Conservation (phyloP, 2,329 filamentous ascomycete species). For the Thelonectria blattea region DNA sequence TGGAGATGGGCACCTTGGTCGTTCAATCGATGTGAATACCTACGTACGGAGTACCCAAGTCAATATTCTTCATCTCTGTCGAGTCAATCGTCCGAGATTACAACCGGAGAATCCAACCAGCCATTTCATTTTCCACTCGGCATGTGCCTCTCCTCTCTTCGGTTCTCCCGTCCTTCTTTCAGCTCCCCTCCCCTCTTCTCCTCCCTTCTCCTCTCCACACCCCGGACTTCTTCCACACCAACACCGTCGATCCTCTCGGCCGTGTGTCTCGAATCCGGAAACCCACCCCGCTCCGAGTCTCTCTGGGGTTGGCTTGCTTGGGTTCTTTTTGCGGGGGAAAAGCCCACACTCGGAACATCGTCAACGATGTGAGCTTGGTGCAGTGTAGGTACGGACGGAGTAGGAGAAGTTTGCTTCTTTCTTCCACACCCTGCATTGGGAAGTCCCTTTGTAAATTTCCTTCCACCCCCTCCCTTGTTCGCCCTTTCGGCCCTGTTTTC, state of each 20-base stretch:
- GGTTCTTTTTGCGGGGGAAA: neutral
- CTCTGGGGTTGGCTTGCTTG: constrained; percentile 1
- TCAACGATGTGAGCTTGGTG: neutral
- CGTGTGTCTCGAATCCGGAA: constrained; percentile 36
- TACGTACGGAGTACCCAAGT: too few relatives aligned
- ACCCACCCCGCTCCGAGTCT: constrained; percentile 18
- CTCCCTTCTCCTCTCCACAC: constrained; percentile 8
- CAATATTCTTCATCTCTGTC: neutral
- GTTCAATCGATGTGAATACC: neutral
- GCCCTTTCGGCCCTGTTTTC: constrained; percentile 23
- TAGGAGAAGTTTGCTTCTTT: neutral
- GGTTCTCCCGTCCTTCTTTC: neutral
- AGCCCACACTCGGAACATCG: neutral
- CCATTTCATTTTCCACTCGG: neutral
- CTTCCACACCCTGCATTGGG: neutral
- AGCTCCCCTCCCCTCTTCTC: neutral
- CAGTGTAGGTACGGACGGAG: too few relatives aligned
- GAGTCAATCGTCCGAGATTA: neutral
- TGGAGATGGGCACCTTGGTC: neutral
- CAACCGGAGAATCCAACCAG: neutral
- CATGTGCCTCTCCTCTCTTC: constrained; percentile 1
- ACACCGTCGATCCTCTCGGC: constrained; percentile 33
- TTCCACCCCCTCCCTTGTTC: neutral
- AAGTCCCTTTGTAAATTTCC: constrained; percentile 6
- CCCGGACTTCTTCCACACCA: constrained; percentile 21